phyloP scores from a whole-genome alignment of 768 basidiomycete genomes.

The Naganishia onofrii region DNA sequence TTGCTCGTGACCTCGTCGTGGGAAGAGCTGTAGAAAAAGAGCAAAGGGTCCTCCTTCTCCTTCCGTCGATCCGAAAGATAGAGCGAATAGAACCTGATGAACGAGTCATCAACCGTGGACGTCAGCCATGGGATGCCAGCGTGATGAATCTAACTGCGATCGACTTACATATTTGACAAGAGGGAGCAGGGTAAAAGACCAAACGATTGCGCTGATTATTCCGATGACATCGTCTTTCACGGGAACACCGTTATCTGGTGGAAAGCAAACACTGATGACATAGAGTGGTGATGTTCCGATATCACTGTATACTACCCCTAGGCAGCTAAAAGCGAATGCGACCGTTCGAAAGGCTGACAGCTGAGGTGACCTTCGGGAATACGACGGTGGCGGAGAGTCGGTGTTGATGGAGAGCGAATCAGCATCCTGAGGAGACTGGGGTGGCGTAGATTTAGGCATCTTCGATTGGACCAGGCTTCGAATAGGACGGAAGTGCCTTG shows the following conservation, averaged over 20 bases:
- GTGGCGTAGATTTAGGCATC: neutral
- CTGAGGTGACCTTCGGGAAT: neutral
- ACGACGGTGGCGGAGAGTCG: neutral
- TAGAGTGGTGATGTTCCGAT: constrained; percentile 63
- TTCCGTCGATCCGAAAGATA: constrained; percentile 57
- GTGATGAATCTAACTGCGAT: neutral
- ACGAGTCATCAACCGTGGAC: neutral
- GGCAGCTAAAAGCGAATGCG: constrained; percentile 31
- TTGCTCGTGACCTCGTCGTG: constrained; percentile 38
- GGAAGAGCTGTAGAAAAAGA: constrained; percentile 44
- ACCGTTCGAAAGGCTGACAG: neutral
- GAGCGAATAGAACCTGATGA: constrained; percentile 57
- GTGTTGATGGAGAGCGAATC: neutral
- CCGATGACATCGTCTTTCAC: constrained; percentile 65
- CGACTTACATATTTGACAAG: constrained; percentile 61
- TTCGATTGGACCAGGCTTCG: neutral
- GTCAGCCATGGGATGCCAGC: neutral
- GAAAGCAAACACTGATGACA: constrained; percentile 64
- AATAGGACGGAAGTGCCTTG: neutral
- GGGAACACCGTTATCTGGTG: constrained; percentile 57
- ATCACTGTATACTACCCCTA: constrained; percentile 56
- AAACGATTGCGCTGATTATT: constrained; percentile 64
- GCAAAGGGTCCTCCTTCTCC: constrained; percentile 72
- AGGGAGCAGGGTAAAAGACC: constrained; percentile 64
- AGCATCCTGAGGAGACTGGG: neutral